Evolutionary conservation across 2,329 filamentous ascomycete species (phyloP), one percentile per base, ranked within the genome.

Genomic region (Beauveria sp.): DNA sequence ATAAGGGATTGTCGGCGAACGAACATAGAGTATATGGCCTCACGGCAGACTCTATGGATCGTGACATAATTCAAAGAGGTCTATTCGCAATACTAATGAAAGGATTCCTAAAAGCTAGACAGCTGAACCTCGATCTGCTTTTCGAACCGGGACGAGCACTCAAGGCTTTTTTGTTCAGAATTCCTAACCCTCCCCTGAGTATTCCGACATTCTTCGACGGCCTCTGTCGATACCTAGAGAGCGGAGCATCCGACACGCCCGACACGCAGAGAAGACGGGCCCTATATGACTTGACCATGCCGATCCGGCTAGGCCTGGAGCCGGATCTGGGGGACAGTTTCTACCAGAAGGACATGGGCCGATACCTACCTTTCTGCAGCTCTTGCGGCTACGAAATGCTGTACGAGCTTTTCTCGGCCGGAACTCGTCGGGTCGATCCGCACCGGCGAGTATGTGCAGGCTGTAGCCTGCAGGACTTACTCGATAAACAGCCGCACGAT

Each of bases 381-480:
- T 74, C 71, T 1, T 76, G 74, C 20, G 74, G 74, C 1, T 70
- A 73, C 55, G 66, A 71, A 26, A 68, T 68, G 37, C 61, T 71
- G 1, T 30, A 65, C n/a, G 69, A 73, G 5, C 72, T 76, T 28
- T 76, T 70, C 51, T 59, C 62, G 0, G 24, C 37, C 2, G 8
- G 47, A 0, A 52, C 41, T 10, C 63, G 64, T 2, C 5, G 14
- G 1, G 8, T 41, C 10, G 62, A 3, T 3, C 67, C 66, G 1
- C 61, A 68, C 3, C 18, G 14, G 1, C 66, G 69, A 7, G 20
- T 66, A 1, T 76, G 74, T 41, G 61, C 69, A 2, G 73, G 65
- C 2, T 76, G 74, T 46, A 51, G 20, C 0, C 57, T 76, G 1
- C 71, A 70, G 30, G 1, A 18, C 0, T 55, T 41, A 24, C 63